Base-by-base conservation (phyloP, 345 rosid species). In the Physaria fendleri region DNA sequence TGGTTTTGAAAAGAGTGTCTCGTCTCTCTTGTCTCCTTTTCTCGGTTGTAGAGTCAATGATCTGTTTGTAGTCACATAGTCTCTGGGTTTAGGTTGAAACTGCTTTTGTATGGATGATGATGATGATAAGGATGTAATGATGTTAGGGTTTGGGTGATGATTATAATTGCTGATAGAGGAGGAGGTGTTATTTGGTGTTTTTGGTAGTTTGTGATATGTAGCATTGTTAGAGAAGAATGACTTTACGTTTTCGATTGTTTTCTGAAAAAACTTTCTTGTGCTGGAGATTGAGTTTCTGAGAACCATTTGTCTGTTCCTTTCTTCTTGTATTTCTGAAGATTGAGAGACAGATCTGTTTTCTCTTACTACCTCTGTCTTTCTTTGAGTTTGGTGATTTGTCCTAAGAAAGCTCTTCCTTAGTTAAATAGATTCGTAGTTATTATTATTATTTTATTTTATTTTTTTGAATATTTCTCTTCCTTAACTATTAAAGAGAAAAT, bases 191-290 rank as follows among this genome's bases (percentile, higher is more conserved):
- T 76, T 76, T 21, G 82, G 59, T 14, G 66, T 30, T 70, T 89
- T 84, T 6, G 82, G 92, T 25, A 89, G 76, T 64, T 76, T 86
- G 13, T 82, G 68, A 74, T 89, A 84, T 2, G 33, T 39, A 22
- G 17, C 64, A 22, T 58, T 51, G 39, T 37, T 56, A 8, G 83
- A 58, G 75, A 90, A 71, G 8, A 90, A 76, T 49, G 84, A 79
- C 59, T 75, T 82, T 69, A 90, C 42, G 56, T 56, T 73, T 33
- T 71, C 58, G 2, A 86, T 1, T 69, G 90, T 80, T 72, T 69
- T 90, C 1, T 66, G 69, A 40, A 90, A 76, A 75, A 86, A 76
- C 34, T 62, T 90, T 62, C 66, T 88, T 65, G 90, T 82, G 70
- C 40, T 70, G 50, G 79, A 74, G 62, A 84, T 59, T 62, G 95